Evolutionary conservation across 1,139 yeast species (phyloP), one percentile per base, ranked within the genome.

Genomic region (Torulaspora globosa): DNA sequence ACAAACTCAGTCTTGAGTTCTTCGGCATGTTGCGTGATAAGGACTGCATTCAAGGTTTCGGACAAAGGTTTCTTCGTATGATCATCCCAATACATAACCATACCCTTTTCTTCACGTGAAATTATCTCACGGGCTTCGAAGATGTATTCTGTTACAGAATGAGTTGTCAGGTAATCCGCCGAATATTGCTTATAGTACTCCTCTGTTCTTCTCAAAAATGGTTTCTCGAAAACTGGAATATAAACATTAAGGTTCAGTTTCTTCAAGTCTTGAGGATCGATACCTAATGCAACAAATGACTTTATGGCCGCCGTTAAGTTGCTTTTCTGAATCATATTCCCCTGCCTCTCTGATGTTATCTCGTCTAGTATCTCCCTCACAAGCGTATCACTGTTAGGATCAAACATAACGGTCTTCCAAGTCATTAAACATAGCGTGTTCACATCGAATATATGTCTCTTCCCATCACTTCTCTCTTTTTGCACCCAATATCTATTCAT

Each of bases 401-500:
- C 76, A 67, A 92, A 92, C 78, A 92, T 76, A 52, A 81, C 80
- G 50, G 80, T 79, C 60, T 86, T 83, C 99, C 99, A 94, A 44
- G 88, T 83, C 54, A 89, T 75, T 50, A 92, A 71, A 45, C 96
- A 84, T 56, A 92, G 72, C 1, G 97, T 89, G 61, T 87, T 83
- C 31, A 94, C 95, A 66, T 94, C 98, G 65, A 82, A 88, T 41
- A 92, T 81, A 59, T 88, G 89, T 54, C 90, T 77, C 59, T 88
- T 80, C n/a, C 97, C 97, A 63, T 92, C 97, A 36, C 90, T 86
- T 60, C 97, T 78, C 67, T 92, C 97, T 63, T 95, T 89, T 60
- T 85, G 88, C 41, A 94, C 97, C 98, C 98, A 94, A 68, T 92
- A 92, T 54, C 97, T 78, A 67, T 94, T 94, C 78, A 94, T 82